Evolutionary conservation across 2,329 filamentous ascomycete genomes (phyloP).

Genomic region (Apiospora marii): DNA sequence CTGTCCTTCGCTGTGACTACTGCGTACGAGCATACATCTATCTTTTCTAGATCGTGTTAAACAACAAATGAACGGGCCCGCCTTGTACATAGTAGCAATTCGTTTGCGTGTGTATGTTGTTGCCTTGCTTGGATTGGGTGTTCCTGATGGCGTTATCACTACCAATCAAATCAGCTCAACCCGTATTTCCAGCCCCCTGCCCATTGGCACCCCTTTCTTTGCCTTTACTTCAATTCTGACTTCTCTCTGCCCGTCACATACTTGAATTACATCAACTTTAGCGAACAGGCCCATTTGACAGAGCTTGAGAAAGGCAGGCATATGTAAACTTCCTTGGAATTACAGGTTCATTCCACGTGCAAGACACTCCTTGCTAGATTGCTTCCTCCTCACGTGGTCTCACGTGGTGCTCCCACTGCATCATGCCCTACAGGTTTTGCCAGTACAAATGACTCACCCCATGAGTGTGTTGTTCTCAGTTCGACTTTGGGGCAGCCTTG

Average conservation of each 20-base stretch:
- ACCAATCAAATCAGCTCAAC: too few relatives aligned
- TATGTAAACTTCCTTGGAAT: too few relatives aligned
- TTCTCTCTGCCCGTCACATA: not conserved
- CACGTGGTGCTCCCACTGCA: not conserved
- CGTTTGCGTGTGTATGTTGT: not conserved
- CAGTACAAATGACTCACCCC: not conserved
- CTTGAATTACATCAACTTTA: not conserved
- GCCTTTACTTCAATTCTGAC: not conserved
- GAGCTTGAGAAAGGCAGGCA: too few relatives aligned
- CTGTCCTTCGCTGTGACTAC: not conserved
- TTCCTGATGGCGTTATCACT: not conserved
- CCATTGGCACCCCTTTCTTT: not conserved
- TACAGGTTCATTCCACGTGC: too few relatives aligned
- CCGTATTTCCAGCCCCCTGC: not conserved
- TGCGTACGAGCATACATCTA: not conserved
- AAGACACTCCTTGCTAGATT: not conserved
- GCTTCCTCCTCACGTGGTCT: not conserved
- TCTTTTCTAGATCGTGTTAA: not conserved
- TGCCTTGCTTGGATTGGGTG: not conserved
- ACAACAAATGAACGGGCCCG: not conserved
- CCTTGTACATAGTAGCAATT: not conserved
- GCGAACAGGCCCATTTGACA: too few relatives aligned
- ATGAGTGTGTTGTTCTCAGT: not conserved
- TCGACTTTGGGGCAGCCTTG: not conserved
- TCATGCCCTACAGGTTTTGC: not conserved